Conservation (phyloP, 2,329 filamentous ascomycete species). For the Acrocalymma vagum region DNA sequence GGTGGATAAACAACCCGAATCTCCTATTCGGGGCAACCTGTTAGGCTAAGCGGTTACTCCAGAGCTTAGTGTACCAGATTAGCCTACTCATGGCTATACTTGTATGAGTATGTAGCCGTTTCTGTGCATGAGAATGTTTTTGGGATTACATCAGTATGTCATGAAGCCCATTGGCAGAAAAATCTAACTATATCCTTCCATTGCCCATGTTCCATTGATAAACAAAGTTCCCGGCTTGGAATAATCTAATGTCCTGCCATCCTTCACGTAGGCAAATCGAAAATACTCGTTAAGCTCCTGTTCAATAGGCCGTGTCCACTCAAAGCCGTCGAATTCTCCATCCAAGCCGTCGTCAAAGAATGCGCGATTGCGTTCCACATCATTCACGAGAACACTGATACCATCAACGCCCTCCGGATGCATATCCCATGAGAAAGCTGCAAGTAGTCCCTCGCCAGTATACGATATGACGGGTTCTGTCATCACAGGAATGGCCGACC, state of each 20-base stretch:
- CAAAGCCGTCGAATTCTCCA: constrained; percentile 17
- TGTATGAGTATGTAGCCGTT: too few relatives aligned
- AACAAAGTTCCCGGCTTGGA: constrained; percentile 35
- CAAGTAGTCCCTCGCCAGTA: constrained; percentile 57
- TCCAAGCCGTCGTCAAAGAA: constrained; percentile 31
- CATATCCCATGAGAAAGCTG: constrained; percentile 66
- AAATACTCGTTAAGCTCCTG: constrained; percentile 41
- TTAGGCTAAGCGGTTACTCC: too few relatives aligned
- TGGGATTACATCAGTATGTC: constrained; percentile 1
- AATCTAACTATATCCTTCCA: too few relatives aligned
- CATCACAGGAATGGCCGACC: constrained; percentile 66
- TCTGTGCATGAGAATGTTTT: too few relatives aligned
- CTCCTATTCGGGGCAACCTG: too few relatives aligned
- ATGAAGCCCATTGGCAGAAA: too few relatives aligned
- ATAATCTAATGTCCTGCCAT: constrained; percentile 40
- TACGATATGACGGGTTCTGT: constrained; percentile 23
- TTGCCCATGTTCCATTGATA: constrained; percentile 38
- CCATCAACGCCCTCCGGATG: constrained; percentile 67
- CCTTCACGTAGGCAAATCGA: constrained; percentile 41
- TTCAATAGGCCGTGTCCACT: constrained; percentile 52
- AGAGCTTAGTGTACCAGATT: too few relatives aligned
- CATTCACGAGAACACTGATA: constrained; percentile 81
- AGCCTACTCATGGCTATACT: too few relatives aligned
- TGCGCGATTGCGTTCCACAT: constrained; percentile 71
- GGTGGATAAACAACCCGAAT: too few relatives aligned